Conservation (phyloP, 2,329 filamentous ascomycete species). For the Dothistroma septosporum region DNA sequence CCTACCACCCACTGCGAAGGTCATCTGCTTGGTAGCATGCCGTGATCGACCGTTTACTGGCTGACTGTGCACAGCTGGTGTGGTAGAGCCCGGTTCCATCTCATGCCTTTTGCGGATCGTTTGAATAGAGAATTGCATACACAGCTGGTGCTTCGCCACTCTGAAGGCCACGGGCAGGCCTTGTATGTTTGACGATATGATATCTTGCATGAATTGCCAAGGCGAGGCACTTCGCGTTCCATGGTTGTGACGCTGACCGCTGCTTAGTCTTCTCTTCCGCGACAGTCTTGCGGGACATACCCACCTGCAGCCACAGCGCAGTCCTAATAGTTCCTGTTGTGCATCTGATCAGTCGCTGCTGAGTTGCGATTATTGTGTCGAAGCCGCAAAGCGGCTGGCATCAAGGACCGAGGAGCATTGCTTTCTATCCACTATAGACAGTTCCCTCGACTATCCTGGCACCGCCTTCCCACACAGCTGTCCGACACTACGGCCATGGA, state of each 20-base stretch:
- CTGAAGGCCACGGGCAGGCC: background rate
- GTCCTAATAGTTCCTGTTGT: too few relatives aligned
- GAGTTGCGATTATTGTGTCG: too few relatives aligned
- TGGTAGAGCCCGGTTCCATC: background rate
- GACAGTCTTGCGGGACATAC: too few relatives aligned
- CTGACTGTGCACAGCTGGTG: background rate
- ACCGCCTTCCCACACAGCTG: too few relatives aligned
- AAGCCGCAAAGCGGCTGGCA: too few relatives aligned
- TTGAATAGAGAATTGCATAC: background rate
- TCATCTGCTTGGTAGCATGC: background rate
- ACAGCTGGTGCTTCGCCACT: background rate
- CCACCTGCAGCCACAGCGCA: too few relatives aligned
- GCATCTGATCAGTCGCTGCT: too few relatives aligned
- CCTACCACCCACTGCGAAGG: background rate
- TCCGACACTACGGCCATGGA: background rate
- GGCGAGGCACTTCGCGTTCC: background rate
- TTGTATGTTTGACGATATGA: background rate
- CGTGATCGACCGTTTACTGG: background rate
- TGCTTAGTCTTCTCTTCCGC: background rate
- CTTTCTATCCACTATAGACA: background rate
- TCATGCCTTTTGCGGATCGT: background rate
- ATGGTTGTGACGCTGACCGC: background rate
- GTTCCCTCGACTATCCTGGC: background rate
- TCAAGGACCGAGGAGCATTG: too few relatives aligned
- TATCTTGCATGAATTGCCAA: background rate